Evolutionary conservation across 116 monocot genomes (phyloP).

Genomic region (Zostera marina): DNA sequence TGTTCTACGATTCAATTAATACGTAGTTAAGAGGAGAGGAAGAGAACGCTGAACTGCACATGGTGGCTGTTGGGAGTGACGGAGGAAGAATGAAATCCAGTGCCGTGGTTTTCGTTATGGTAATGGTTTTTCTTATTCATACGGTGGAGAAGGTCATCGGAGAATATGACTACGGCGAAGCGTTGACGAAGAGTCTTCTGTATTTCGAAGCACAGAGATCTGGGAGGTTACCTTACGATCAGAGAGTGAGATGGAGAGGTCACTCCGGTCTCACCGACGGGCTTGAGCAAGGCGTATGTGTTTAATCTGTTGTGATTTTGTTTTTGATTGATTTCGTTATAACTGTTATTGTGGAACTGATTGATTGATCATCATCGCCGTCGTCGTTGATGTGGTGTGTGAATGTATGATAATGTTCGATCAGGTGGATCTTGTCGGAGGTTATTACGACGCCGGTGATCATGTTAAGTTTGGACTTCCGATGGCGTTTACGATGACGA

Average conservation of each 20-base stretch:
- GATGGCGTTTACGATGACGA: constrained; percentile 69
- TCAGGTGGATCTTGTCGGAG: constrained; percentile 13
- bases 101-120: neutral
- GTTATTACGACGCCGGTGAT: constrained; percentile 18
- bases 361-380: neutral
- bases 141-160: neutral
- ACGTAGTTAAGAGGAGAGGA: too few species aligned
- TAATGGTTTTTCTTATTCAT: neutral
- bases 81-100: too few species aligned
- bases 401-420: too few species aligned
- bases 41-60: too few species aligned
- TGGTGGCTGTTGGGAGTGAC: too few species aligned
- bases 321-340: neutral
- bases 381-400: too few species aligned
- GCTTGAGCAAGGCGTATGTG: constrained; percentile 13
- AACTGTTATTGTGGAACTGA: neutral
- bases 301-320: too few species aligned
- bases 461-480: constrained; percentile 46
- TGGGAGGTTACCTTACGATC: constrained; percentile 30
- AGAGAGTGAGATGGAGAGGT: constrained; percentile 40
- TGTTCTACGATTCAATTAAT: too few species aligned
- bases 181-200: constrained; percentile 37
- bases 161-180: constrained; percentile 12
- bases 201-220: constrained; percentile 71
- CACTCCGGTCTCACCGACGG: constrained; percentile 60